These are phyloP conservation scores for Deinandra increscens DNA, from an alignment of 129 eudicot species.

Conservation along the genomic window DNA sequence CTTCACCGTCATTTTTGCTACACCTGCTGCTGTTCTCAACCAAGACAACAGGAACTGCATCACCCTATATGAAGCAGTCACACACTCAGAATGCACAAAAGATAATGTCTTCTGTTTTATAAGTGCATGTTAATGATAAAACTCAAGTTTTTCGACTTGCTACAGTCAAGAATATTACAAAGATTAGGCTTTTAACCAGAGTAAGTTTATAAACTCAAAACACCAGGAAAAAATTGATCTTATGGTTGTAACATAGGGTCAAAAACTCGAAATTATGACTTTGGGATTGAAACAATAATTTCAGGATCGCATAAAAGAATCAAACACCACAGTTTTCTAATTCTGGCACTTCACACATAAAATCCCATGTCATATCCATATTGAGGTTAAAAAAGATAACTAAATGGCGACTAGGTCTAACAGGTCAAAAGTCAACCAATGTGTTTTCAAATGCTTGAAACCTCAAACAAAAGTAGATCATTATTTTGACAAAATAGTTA, in stretches of 20 bases:
- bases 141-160: background rate
- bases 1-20: constrained; percentile 76
- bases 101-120: background rate
- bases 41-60: constrained; percentile 66
- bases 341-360: background rate
- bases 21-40: constrained; percentile 97
- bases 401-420: background rate
- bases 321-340: background rate
- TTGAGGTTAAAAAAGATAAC: background rate
- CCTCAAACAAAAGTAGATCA: background rate
- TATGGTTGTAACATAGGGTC: background rate
- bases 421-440: background rate
- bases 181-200: constrained; percentile 5
- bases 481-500: background rate
- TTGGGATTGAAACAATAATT: background rate
- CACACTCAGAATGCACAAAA: constrained; percentile 6
- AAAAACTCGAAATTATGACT: background rate
- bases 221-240: background rate
- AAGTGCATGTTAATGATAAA: constrained; percentile 5
- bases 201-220: background rate
- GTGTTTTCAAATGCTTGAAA: background rate
- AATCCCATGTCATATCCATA: background rate
- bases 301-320: background rate
- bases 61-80: constrained; percentile 40
- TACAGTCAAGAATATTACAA: background rate